Conservation (phyloP, 768 basidiomycete genomes). For the Hypsizygus marmoreus region DNA sequence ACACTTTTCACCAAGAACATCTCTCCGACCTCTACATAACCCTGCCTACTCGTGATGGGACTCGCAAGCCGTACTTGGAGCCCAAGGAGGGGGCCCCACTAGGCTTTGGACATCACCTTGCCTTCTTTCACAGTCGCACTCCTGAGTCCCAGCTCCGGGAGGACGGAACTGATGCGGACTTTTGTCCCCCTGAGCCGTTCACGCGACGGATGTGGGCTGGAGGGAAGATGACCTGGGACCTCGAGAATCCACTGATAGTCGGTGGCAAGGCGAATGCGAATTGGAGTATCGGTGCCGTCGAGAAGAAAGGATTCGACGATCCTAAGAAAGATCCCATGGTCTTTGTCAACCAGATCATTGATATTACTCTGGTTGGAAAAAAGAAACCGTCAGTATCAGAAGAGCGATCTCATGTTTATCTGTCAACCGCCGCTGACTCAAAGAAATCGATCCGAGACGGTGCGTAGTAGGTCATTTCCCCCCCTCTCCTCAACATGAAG, state of each 20-base stretch:
- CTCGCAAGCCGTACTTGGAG: slow-evolving; percentile 38
- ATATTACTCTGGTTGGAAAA: slow-evolving; percentile 47
- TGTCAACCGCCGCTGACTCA: slow-evolving; percentile 31
- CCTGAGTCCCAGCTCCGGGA: slow-evolving; percentile 56
- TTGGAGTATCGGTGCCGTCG: slow-evolving; percentile 49
- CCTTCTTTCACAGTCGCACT: slow-evolving; percentile 70
- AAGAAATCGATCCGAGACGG: slow-evolving; percentile 45
- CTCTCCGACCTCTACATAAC: slow-evolving; percentile 68
- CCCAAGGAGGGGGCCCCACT: slow-evolving; percentile 46
- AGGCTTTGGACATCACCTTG: slow-evolving; percentile 68
- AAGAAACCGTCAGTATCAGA: slow-evolving; percentile 54
- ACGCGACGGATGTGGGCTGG: slow-evolving; percentile 83
- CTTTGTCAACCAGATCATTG: slow-evolving; percentile 69
- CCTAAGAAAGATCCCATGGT: slow-evolving; percentile 62
- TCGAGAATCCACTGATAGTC: slow-evolving; percentile 45
- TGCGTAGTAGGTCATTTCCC: slow-evolving; percentile 20
- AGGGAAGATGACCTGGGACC: slow-evolving; percentile 66
- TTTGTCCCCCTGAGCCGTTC: slow-evolving; percentile 74
- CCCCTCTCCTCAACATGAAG: slow-evolving; percentile 2
- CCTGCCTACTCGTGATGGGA: slow-evolving; percentile 72
- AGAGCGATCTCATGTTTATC: slow-evolving; percentile 71
- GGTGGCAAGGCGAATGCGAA: slow-evolving; percentile 53
- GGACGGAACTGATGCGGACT: slow-evolving; percentile 76
- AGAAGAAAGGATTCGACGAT: slow-evolving; percentile 65
- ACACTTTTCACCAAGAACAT: slow-evolving; percentile 56